Evolutionary conservation across 192 early-diverging fungal genomes (phyloP).

Genomic region (Dissophora ornata): DNA sequence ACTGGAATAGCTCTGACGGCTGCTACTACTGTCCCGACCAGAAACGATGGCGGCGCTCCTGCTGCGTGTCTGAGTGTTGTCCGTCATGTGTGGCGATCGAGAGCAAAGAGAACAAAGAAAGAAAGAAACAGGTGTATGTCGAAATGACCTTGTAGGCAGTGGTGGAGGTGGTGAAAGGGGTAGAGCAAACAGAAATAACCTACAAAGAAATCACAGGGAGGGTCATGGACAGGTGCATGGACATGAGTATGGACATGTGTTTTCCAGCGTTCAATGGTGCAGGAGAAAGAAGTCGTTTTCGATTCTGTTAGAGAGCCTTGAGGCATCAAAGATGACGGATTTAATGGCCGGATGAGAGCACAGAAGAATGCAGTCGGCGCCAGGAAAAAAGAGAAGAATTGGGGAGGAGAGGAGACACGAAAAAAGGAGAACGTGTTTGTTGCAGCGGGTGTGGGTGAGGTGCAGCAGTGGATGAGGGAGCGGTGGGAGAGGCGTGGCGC

Average conservation of each 20-base stretch:
- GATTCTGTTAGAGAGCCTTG: slow-evolving; percentile 11
- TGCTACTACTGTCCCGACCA: not conserved
- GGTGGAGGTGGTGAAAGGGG: not conserved
- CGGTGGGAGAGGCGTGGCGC: not conserved
- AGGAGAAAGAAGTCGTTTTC: not conserved
- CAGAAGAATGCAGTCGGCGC: too few species aligned
- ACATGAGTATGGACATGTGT: not conserved
- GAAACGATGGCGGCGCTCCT: slow-evolving; percentile 32
- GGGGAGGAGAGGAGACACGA: not conserved
- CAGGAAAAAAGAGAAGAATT: not conserved
- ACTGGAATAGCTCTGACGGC: not conserved
- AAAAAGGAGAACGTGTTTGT: slow-evolving; percentile 13
- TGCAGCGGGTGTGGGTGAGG: not conserved
- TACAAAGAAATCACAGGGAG: not conserved
- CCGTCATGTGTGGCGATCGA: slow-evolving; percentile 7
- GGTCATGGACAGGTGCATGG: not conserved
- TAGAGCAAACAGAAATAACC: not conserved
- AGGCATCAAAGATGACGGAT: not conserved
- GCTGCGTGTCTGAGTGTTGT: slow-evolving; percentile 26
- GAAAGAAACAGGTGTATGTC: not conserved
- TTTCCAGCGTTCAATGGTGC: not conserved
- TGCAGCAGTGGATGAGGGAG: not conserved
- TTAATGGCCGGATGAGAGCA: too few species aligned
- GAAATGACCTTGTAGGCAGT: not conserved
- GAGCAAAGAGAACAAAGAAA: not conserved